Conservation (phyloP, 345 rosid species). For the Sisymbrium irio region DNA sequence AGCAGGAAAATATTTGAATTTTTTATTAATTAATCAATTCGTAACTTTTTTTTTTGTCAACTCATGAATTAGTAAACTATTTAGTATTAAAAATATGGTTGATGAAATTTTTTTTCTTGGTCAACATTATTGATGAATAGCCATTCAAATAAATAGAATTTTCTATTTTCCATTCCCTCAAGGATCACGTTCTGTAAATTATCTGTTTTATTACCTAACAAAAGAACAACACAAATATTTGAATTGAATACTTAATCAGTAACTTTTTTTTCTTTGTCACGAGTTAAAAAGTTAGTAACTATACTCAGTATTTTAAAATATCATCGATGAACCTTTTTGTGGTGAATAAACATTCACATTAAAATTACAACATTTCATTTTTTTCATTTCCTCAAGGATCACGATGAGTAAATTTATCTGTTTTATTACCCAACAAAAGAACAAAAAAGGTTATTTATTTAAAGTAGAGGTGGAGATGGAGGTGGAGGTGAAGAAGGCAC, state of each 20-base stretch:
- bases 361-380: background rate
- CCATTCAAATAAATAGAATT: background rate
- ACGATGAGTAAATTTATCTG: conserved; percentile 3
- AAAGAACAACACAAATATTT: background rate
- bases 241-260: background rate
- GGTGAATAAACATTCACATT: background rate
- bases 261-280: conserved; percentile 15
- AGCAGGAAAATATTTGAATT: background rate
- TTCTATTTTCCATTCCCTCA: background rate
- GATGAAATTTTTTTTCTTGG: background rate
- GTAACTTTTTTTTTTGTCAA: conserved; percentile 22
- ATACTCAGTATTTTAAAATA: background rate
- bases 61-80: conserved; percentile 6
- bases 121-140: background rate
- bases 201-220: background rate
- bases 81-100: background rate
- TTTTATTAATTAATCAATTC: background rate
- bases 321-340: background rate
- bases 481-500: conserved; percentile 49
- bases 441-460: conserved; percentile 5
- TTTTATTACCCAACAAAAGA: conserved; percentile 17
- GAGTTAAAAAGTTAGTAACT: background rate
- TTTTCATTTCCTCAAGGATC: background rate
- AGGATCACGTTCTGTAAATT: background rate
- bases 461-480: conserved; percentile 33